Base-by-base conservation (phyloP, 768 basidiomycete species). In the Botryobasidium botryosum region DNA sequence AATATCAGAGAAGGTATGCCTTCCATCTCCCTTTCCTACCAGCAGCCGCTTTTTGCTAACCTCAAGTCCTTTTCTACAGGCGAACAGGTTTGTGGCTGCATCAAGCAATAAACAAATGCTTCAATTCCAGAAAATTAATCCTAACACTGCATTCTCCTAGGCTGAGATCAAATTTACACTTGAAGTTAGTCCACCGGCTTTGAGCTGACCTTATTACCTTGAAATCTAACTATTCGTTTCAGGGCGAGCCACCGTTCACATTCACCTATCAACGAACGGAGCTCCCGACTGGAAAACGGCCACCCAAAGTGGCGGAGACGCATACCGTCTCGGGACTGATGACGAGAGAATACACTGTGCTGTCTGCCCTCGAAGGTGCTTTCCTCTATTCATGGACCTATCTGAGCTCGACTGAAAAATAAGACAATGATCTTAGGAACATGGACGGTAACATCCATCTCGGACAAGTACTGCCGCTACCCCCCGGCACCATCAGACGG, bases 201-300 rank as follows among this genome's bases (percentile, higher is more conserved):
- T 31, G 24, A 13, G 24, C 13, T 26, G 40, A 42, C 24, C 24
- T 12, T 8, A 15, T 28, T 13, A 2, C 26, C 10, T 39, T 21
- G 10, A 21, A 24, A 8, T 10, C 23, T 10, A 10, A 21, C 23
- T 39, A 8, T 39, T 10, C 10, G 10, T 13, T 21, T 24, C 23
- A 42, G 40, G 94, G 94, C 36, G 81, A 85, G 57, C 81, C 94
- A 15, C 94, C 94, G 0, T 99, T 96, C 64, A 80, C 90, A 1
- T 96, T 99, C 62, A 90, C 88, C 0, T 91, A 91, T 61, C 84
- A 88, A 59, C 74, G 86, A 38, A 71, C 84, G 2, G 85, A 86
- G 60, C 68, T 75, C 17, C 69, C 67, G 40, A 59, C 65, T 3
- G 75, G 70, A 62, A 82, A 81, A 25, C 51, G 45, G 20, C 49